Conservation (phyloP, 2,329 filamentous ascomycete species). For the Aspergillus fructus region DNA sequence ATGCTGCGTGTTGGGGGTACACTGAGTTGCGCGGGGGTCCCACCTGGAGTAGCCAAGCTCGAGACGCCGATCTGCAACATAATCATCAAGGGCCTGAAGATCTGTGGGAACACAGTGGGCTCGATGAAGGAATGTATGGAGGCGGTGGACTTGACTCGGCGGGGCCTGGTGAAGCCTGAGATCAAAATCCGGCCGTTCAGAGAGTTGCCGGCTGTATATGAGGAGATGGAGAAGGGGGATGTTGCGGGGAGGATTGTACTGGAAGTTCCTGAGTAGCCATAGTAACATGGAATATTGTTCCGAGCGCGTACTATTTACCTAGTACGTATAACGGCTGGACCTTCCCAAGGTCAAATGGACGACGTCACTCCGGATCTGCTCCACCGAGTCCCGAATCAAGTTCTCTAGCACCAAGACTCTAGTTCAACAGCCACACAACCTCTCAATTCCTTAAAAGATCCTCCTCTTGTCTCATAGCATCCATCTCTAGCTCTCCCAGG, state of each 20-base stretch:
- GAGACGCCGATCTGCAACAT: constrained; percentile 45
- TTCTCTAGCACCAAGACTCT: background rate
- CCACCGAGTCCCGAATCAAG: background rate
- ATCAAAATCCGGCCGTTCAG: constrained; percentile 43
- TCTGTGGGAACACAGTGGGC: constrained; percentile 46
- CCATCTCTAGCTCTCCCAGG: background rate
- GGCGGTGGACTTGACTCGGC: constrained; percentile 45
- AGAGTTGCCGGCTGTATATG: constrained; percentile 44
- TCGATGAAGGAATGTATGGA: constrained; percentile 49
- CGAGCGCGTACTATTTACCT: background rate
- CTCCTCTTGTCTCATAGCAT: background rate
- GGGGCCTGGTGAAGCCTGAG: constrained; percentile 43
- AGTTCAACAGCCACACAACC: background rate
- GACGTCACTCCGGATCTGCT: background rate
- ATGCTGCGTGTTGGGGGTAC: constrained; percentile 47
- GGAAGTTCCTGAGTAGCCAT: background rate
- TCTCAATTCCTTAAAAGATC: background rate
- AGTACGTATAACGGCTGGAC: background rate
- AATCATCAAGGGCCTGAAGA: constrained; percentile 46
- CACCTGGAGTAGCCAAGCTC: constrained; percentile 38
- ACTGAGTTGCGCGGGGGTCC: constrained; percentile 47
- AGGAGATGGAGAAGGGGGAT: constrained; percentile 47
- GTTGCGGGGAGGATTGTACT: constrained; percentile 46
- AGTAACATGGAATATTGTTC: background rate
- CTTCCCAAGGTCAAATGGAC: background rate